Evolutionary conservation across 2,329 filamentous ascomycete genomes (phyloP), one percentile per base, ranked within the genome.

Genomic region (Aspergillus fructus): DNA sequence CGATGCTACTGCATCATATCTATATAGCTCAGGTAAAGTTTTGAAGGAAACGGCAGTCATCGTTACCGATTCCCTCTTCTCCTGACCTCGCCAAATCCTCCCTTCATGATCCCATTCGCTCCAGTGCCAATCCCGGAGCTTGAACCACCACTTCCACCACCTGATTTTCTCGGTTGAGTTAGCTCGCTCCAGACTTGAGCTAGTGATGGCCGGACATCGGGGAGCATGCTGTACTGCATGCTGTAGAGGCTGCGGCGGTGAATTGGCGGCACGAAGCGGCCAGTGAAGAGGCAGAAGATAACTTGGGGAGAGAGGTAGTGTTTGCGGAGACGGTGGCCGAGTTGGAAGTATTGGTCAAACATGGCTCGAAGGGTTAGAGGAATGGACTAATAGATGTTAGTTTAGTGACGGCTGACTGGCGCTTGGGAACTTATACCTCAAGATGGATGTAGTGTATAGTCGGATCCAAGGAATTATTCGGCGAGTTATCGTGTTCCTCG

Each of bases 261-360:
- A 49, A 99, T 96, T 0, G 96, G 93, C 12, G 93, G 94, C 2
- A 97, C 92, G 64, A 97, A 97, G 60, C 89, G 90, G 58, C 94
- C 94, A 0, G 91, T 96, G 23, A 93, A 80, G 2, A 99, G 86
- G 67, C 91, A 94, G 40, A 96, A 82, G 48, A 97, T 84, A 19
- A 99, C 96, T 13, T 88, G 85, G 0, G 91, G 91, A 0, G 92
- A 93, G 43, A 97, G 82, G 73, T 99, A 99, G 76, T 99, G 94
- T 73, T 96, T 96, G 56, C 91, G 88, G 61, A 99, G 91, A 48
- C 94, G 91, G 62, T 90, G 86, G 27, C 89, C 92, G 68, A 99
- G 91, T 73, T 97, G 92, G 70, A 96, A 96, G 76, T 99, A 99
- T 69, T 97, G 93, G 59, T 96, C 86, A 75, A 99, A 97, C 86